phyloP scores from a whole-genome alignment of 352 stramenopile genomes.

The Phytophthora uliginosa region DNA sequence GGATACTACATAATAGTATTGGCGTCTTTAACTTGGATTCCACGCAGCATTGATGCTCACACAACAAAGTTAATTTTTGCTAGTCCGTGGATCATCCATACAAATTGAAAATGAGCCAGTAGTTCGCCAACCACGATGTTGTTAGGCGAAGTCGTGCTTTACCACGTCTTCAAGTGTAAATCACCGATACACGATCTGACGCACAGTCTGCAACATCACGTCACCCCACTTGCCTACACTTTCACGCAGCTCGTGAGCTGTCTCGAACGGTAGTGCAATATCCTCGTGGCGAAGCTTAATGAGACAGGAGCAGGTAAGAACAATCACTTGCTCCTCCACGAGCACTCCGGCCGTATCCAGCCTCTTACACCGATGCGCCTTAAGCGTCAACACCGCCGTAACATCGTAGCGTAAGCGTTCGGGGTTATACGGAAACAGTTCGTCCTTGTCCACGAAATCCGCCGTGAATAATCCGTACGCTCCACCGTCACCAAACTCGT shows the following conservation, averaged over 20 bases:
- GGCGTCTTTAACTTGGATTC: too few species aligned
- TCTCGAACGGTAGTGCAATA: constrained; percentile 32
- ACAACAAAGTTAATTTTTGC: too few species aligned
- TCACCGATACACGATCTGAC: constrained; percentile 44
- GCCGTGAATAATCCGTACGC: constrained; percentile 36
- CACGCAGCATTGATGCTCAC: too few species aligned
- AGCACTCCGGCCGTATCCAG: constrained; percentile 6
- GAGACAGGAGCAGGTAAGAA: constrained; percentile 43
- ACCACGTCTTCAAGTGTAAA: background rate
- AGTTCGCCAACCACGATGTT: too few species aligned
- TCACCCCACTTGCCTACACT: constrained; percentile 55
- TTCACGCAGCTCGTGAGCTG: constrained; percentile 51
- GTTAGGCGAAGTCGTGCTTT: too few species aligned
- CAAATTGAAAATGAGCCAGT: too few species aligned
- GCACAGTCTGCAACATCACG: constrained; percentile 59
- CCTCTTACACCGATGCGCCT: constrained; percentile 23
- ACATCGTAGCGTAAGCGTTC: constrained; percentile 47
- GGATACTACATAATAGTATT: too few species aligned
- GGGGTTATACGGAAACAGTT: constrained; percentile 46
- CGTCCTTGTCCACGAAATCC: constrained; percentile 52
- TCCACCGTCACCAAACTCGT: constrained; percentile 13
- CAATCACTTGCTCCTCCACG: constrained; percentile 37
- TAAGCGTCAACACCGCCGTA: constrained; percentile 35
- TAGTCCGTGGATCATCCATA: too few species aligned
- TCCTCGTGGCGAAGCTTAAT: constrained; percentile 34